phyloP scores from a whole-genome alignment of 148 eudicot genomes.

The Rheum nobile region DNA sequence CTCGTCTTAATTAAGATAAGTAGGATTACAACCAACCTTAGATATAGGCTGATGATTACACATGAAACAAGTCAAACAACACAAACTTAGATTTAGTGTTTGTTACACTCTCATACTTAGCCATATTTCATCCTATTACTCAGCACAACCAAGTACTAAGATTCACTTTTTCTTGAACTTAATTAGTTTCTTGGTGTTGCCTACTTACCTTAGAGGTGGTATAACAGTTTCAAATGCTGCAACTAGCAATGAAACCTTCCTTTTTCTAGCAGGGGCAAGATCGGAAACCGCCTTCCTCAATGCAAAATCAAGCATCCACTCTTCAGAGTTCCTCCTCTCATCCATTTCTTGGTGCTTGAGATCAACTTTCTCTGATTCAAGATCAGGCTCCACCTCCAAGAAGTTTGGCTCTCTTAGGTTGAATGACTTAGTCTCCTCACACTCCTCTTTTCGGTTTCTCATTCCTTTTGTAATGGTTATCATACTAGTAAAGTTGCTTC shows the following conservation, averaged over 20 bases:
- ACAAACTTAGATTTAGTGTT: background rate
- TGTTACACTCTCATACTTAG: background rate
- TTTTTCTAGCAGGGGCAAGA: constrained; percentile 66
- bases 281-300: constrained; percentile 51
- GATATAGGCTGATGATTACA: background rate
- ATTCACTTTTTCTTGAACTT: no score
- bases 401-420: constrained; percentile 69
- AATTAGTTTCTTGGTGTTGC: no score
- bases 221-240: constrained; percentile 76
- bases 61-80: background rate
- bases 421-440: constrained; percentile 38
- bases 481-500: background rate
- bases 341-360: constrained; percentile 70
- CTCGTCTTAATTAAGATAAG: background rate
- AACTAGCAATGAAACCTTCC: constrained; percentile 70
- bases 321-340: constrained; percentile 63
- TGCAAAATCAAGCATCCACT: constrained; percentile 87
- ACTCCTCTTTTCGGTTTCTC: constrained; percentile 13
- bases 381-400: constrained; percentile 50
- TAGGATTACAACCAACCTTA: background rate
- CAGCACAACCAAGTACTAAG: background rate
- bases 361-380: constrained; percentile 70
- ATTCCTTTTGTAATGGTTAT: constrained; percentile 14
- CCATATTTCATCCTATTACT: background rate
- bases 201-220: no score